Evolutionary conservation across 306 rosid genomes (phyloP), one percentile per base, ranked within the genome.

Genomic region (Prunus padus): DNA sequence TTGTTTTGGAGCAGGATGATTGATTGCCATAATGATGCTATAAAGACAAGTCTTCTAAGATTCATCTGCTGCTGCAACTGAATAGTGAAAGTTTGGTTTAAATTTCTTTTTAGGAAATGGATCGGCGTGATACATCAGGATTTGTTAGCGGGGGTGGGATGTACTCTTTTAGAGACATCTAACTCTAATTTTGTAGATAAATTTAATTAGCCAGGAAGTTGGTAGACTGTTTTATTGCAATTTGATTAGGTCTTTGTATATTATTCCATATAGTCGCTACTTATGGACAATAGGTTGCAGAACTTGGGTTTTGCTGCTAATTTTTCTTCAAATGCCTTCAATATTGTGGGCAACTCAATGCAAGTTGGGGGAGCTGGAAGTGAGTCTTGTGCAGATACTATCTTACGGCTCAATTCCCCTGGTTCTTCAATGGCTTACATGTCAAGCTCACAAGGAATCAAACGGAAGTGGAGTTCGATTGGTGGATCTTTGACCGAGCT

Each of bases 121-220:
- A 96, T 83, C 90, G 99, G 3, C 89, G 88, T 2, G 99, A 96
- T 86, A 96, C 99, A 44, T 96, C 99, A 0, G 99, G 98, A 79
- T 96, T 96, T 87, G 99, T 96, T 52, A 96, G 99, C 13, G 99
- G 99, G 85, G 99, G 97, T 74, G 91, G 82, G 77, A 80, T 78
- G 57, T 68, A 63, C 86, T 71, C 80, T 71, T 77, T 61, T 76
- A 22, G 84, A 87, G 73, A 56, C 86, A 74, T 84, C 91, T 92
- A 80, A 87, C 87, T 65, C 67, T 88, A 80, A 78, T 79, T 79
- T 81, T 83, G 89, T 92, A 85, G 76, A 82, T 83, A 77, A 44
- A 47, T 71, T 65, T 68, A 76, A 73, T 71, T 75, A 62, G 78
- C 84, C 82, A 51, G 49, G 89, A 86, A 84, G 83, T 80, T 64